Evolutionary conservation across 495 filamentous ascomycete genomes (phyloP).

Genomic region (Astrothelium macrocarpum): DNA sequence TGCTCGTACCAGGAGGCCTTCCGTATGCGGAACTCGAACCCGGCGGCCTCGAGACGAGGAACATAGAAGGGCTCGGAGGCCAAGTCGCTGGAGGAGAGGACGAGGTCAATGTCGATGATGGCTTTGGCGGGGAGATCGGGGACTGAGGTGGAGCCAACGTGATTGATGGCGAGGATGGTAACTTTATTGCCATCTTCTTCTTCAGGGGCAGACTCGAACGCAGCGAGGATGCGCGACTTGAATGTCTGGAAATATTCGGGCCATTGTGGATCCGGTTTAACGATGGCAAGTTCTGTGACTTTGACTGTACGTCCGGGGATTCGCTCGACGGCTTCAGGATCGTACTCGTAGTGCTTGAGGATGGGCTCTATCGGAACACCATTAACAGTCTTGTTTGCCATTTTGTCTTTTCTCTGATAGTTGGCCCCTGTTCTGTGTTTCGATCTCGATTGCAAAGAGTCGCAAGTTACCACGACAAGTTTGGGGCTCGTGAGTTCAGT

Average conservation of each 20-base stretch:
- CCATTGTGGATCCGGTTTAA: conserved; percentile 38
- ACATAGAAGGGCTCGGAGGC: conserved; percentile 36
- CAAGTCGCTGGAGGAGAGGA: conserved; percentile 28
- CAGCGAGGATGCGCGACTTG: conserved; percentile 29
- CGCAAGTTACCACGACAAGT: neutral
- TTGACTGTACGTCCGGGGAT: conserved; percentile 16
- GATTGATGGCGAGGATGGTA: conserved; percentile 26
- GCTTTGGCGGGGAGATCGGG: conserved; percentile 40
- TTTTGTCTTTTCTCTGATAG: conserved; percentile 24
- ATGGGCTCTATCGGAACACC: conserved; percentile 16
- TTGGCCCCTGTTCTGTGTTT: neutral
- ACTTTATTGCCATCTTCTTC: conserved; percentile 6
- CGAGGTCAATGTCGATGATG: conserved; percentile 43
- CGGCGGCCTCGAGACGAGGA: conserved; percentile 33
- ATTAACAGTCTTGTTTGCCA: conserved; percentile 11
- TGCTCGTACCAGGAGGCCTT: conserved; percentile 41
- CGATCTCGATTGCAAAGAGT: neutral
- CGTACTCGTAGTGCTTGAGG: neutral
- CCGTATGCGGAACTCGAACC: conserved; percentile 39
- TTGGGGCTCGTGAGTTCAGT: conserved; percentile 3
- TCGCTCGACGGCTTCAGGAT: conserved; percentile 15
- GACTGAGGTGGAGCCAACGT: conserved; percentile 45
- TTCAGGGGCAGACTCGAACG: conserved; percentile 20
- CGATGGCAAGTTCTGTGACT: conserved; percentile 25
- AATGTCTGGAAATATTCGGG: conserved; percentile 29